phyloP scores from a whole-genome alignment of 345 rosid species.

The Bruguiera sexangula region DNA sequence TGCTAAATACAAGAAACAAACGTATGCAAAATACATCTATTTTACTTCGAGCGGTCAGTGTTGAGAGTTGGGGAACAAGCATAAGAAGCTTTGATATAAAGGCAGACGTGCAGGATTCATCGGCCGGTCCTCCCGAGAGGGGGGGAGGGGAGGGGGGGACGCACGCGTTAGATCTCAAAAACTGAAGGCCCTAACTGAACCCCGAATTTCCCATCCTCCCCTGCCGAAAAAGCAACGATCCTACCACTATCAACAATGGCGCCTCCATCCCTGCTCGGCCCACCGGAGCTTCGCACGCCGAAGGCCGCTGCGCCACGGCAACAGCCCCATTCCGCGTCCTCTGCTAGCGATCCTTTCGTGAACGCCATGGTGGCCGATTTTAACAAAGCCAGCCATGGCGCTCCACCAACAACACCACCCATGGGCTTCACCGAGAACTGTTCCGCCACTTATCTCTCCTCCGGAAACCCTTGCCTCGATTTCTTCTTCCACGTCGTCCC shows the following conservation, averaged over 20 bases:
- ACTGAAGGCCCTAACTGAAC: too few relatives aligned
- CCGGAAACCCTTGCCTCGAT: conserved; percentile 58
- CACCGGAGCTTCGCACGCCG: conserved; percentile 30
- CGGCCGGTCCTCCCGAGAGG: too few relatives aligned
- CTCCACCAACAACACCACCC: conserved; percentile 7
- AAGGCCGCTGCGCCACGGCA: background rate
- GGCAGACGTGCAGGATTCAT: too few relatives aligned
- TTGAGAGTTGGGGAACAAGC: too few relatives aligned
- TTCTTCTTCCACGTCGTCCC: conserved; percentile 64
- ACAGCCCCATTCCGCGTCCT: background rate
- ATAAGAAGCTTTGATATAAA: too few relatives aligned
- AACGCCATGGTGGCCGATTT: conserved; percentile 38
- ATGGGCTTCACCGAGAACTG: conserved; percentile 48
- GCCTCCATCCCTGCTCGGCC: conserved; percentile 33
- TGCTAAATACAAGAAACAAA: too few relatives aligned
- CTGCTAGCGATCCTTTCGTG: conserved; percentile 32
- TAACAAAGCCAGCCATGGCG: conserved; percentile 8
- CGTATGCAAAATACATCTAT: too few relatives aligned
- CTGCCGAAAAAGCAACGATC: too few relatives aligned
- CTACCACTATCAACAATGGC: conserved; percentile 18
- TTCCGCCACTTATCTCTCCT: conserved; percentile 36
- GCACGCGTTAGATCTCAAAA: too few relatives aligned
- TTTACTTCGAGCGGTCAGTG: too few relatives aligned
- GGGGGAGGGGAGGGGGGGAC: too few relatives aligned
- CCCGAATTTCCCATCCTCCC: too few relatives aligned